Conservation (phyloP, 225 moss, liverwort and hornwort genomes). For the Pseudoscleropodium purum region DNA sequence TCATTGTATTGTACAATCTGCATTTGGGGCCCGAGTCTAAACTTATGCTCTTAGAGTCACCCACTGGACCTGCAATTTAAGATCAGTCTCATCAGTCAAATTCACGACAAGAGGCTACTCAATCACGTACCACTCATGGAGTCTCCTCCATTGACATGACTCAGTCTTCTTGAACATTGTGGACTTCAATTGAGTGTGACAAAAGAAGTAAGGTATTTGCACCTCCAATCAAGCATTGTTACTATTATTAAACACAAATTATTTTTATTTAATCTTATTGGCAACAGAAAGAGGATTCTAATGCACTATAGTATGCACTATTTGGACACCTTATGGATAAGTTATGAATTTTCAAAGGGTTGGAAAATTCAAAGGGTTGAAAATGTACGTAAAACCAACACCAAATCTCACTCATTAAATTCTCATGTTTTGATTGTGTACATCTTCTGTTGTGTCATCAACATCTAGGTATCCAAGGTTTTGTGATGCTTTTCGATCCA, state of each 20-base stretch:
- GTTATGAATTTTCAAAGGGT: not conserved
- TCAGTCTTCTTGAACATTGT: not conserved
- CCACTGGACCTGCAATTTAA: not conserved
- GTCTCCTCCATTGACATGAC: not conserved
- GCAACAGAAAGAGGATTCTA: accelerated
- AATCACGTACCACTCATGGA: too few species aligned
- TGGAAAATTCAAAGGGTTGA: too few species aligned
- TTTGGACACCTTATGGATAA: not conserved
- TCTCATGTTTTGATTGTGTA: not conserved
- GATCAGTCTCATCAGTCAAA: not conserved
- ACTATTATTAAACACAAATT: not conserved
- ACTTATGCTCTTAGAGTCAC: not conserved
- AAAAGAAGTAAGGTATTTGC: not conserved
- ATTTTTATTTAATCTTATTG: too few species aligned
- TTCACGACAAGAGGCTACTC: not conserved
- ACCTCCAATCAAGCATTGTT: not conserved
- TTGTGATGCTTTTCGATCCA: not conserved
- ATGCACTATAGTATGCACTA: not conserved
- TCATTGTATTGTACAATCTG: not conserved
- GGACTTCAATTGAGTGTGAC: not conserved
- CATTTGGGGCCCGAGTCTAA: not conserved
- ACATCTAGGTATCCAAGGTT: too few species aligned
- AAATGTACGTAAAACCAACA: accelerated
- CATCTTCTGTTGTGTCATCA: not conserved
- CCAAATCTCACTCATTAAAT: too few species aligned